Conservation (phyloP, 208 protist genomes). For the Leishmania mexicana region DNA sequence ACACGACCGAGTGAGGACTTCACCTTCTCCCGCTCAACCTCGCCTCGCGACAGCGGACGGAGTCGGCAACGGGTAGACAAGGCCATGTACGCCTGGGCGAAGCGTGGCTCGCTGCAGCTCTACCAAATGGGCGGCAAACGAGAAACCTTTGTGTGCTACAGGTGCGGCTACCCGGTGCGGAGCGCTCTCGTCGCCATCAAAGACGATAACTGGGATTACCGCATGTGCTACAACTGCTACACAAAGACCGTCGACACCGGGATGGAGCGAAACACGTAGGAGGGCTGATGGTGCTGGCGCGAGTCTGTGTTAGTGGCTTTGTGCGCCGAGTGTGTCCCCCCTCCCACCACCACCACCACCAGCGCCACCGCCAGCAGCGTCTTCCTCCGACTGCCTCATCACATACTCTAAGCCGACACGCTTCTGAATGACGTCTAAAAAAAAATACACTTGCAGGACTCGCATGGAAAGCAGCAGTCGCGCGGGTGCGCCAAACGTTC, state of each 20-base stretch:
- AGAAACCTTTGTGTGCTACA: constrained; percentile 84
- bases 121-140: constrained; percentile 75
- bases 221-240: constrained; percentile 93
- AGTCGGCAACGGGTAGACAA: constrained; percentile 50
- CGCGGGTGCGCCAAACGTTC: background rate
- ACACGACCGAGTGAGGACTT: constrained; percentile 69
- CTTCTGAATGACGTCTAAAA: background rate
- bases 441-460: background rate
- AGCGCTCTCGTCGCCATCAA: constrained; percentile 80
- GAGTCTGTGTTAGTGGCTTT: too few relatives aligned
- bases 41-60: background rate
- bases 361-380: background rate
- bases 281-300: background rate
- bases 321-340: background rate
- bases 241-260: constrained; percentile 49
- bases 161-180: constrained; percentile 81
- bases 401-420: background rate
- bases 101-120: constrained; percentile 68
- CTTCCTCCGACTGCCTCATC: background rate
- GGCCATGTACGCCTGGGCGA: constrained; percentile 73
- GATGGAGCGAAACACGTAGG: constrained; percentile 72
- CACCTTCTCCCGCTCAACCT: constrained; percentile 37
- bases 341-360: too few relatives aligned
- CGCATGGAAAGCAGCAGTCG: background rate
- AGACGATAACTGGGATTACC: constrained; percentile 88